These are phyloP conservation scores for Cytospora schulzeri DNA, from an alignment of 2,329 filamentous ascomycete genomes.

Conservation along the genomic window DNA sequence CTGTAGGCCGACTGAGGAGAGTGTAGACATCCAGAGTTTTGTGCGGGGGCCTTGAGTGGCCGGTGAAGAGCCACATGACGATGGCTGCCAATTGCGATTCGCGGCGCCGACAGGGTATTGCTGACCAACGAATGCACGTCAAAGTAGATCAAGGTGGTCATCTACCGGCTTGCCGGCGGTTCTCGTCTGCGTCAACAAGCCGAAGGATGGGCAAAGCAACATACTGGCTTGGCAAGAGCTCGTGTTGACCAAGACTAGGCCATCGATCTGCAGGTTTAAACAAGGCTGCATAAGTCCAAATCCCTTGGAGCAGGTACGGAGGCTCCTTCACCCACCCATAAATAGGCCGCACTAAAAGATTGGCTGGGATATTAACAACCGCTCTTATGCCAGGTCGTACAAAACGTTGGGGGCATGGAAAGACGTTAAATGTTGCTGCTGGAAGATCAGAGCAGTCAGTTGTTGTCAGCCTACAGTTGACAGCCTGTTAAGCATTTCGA, in stretches of 20 bases:
- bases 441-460: conserved; percentile 2
- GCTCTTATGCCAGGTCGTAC: background rate
- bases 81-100: background rate
- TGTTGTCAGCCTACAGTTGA: background rate
- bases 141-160: background rate
- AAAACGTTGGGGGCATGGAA: conserved; percentile 5
- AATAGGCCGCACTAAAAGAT: background rate
- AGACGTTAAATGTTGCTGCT: conserved; percentile 1
- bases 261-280: conserved; percentile 15
- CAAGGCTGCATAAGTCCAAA: conserved; percentile 19
- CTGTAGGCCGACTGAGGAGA: background rate
- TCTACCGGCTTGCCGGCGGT: conserved; percentile 7
- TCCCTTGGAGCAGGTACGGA: conserved; percentile 12
- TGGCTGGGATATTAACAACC: background rate
- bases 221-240: conserved; percentile 20
- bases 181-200: background rate
- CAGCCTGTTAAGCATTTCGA: background rate
- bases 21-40: background rate
- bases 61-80: background rate
- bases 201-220: conserved; percentile 12
- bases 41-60: background rate
- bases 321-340: background rate
- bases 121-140: conserved; percentile 4
- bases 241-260: conserved; percentile 25
- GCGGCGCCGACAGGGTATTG: conserved; percentile 10